phyloP scores from a whole-genome alignment of 495 filamentous ascomycete species.

The Xylaria telfairii region DNA sequence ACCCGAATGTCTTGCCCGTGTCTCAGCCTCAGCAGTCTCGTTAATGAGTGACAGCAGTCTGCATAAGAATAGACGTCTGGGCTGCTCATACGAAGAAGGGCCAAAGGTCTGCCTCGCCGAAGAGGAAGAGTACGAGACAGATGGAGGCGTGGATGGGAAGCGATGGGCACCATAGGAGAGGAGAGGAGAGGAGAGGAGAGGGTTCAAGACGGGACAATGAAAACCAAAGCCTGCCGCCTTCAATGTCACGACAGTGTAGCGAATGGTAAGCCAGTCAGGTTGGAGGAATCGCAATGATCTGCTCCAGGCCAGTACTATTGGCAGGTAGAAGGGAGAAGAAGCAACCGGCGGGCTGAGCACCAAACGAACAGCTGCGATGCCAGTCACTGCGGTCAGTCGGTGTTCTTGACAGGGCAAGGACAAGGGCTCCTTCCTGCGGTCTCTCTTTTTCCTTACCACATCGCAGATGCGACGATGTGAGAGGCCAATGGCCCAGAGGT shows the following conservation, averaged over 20 bases:
- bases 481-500: background rate
- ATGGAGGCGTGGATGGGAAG: background rate
- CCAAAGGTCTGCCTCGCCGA: background rate
- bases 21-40: conserved; percentile 24
- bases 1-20: conserved; percentile 21
- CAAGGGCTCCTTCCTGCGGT: background rate
- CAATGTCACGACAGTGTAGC: conserved; percentile 2
- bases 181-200: too few species aligned
- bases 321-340: background rate
- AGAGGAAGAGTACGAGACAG: background rate
- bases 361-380: conserved; percentile 9
- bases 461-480: too few species aligned
- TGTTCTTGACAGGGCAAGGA: conserved; percentile 6
- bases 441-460: background rate
- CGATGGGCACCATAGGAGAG: conserved; percentile 13
- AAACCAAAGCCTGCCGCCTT: background rate
- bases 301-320: too few species aligned
- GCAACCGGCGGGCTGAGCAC: conserved; percentile 5
- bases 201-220: conserved; percentile 4
- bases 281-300: background rate
- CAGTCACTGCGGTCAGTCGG: background rate
- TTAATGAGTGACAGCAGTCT: conserved; percentile 1
- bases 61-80: background rate
- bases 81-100: conserved; percentile 9
- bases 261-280: conserved; percentile 5